Percentiles rank a stretch among this genome's conserved stretches.
Conservation (phyloP, 2,329 filamentous ascomycete genomes). For the Rutstroemia sp. region DNA sequence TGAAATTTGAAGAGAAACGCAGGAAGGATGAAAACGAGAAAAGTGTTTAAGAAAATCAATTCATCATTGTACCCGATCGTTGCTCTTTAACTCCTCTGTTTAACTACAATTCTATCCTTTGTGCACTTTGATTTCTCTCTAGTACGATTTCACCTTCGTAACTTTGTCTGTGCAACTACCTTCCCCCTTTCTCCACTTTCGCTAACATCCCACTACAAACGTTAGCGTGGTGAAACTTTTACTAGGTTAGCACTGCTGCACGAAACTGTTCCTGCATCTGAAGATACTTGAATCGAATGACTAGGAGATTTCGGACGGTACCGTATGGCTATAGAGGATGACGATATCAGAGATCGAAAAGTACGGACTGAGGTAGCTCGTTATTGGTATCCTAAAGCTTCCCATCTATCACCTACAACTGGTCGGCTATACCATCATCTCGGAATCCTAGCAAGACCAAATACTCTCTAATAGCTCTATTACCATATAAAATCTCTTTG, state of each 20-base stretch:
- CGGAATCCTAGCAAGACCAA: conserved; percentile 67
- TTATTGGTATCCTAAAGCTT: conserved; percentile 63
- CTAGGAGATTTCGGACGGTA: conserved; percentile 81
- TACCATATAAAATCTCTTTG: conserved; percentile 66
- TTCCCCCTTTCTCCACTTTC: too few relatives aligned
- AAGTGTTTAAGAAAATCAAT: too few relatives aligned
- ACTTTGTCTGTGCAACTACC: too few relatives aligned
- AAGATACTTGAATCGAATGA: conserved; percentile 83
- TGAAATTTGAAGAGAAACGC: too few relatives aligned
- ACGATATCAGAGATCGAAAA: conserved; percentile 63
- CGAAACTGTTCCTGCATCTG: conserved; percentile 76
- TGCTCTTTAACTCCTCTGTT: too few relatives aligned
- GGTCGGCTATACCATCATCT: conserved; percentile 85
- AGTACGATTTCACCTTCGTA: too few relatives aligned
- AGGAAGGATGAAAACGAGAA: too few relatives aligned
- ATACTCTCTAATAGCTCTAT: conserved; percentile 63
- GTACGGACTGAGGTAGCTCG: conserved; percentile 74
- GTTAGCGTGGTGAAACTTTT: too few relatives aligned
- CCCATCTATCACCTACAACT: conserved; percentile 65
- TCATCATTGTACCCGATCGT: too few relatives aligned
- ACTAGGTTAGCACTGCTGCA: conserved; percentile 54
- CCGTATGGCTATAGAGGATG: conserved; percentile 83
- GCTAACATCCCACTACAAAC: too few relatives aligned
- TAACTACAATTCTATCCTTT: too few relatives aligned
- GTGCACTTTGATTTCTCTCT: too few relatives aligned